Percentiles rank a stretch among this genome's conserved stretches.
phyloP scores from a whole-genome alignment of 768 basidiomycete species.

The Lactarius tabidus region DNA sequence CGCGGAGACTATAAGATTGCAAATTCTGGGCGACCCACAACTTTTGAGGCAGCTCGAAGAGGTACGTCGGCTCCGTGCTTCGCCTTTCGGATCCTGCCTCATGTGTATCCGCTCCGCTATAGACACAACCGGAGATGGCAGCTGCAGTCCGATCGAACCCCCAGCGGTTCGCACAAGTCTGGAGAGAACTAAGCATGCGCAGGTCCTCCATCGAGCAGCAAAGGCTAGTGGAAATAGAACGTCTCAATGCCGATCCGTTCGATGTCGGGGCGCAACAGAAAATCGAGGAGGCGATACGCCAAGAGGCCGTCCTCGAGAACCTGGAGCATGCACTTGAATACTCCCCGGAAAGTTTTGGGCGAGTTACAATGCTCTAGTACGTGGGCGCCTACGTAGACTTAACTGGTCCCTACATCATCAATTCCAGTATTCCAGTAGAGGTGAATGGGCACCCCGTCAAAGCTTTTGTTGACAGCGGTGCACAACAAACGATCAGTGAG shows the following conservation, averaged over 20 bases:
- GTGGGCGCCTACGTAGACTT: constrained; percentile 31
- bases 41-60: constrained; percentile 70
- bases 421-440: constrained; percentile 74
- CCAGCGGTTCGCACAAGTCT: constrained; percentile 66
- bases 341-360: constrained; percentile 88
- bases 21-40: constrained; percentile 77
- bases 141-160: constrained; percentile 66
- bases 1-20: constrained; percentile 86
- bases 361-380: constrained; percentile 96
- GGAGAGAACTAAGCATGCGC: constrained; percentile 56
- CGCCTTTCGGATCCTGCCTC: background rate
- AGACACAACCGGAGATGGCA: constrained; percentile 83
- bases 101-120: background rate
- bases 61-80: constrained; percentile 26
- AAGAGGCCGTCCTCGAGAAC: constrained; percentile 88
- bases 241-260: constrained; percentile 83
- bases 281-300: constrained; percentile 91
- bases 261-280: constrained; percentile 86
- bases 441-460: constrained; percentile 89
- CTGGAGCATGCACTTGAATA: constrained; percentile 92
- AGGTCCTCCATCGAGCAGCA: constrained; percentile 48
- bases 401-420: constrained; percentile 2
- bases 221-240: constrained; percentile 55
- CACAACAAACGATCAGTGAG: constrained; percentile 94
- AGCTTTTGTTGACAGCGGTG: constrained; percentile 98